Base-by-base conservation (phyloP, 495 filamentous ascomycete genomes). In the Aspergillus asperescens region DNA sequence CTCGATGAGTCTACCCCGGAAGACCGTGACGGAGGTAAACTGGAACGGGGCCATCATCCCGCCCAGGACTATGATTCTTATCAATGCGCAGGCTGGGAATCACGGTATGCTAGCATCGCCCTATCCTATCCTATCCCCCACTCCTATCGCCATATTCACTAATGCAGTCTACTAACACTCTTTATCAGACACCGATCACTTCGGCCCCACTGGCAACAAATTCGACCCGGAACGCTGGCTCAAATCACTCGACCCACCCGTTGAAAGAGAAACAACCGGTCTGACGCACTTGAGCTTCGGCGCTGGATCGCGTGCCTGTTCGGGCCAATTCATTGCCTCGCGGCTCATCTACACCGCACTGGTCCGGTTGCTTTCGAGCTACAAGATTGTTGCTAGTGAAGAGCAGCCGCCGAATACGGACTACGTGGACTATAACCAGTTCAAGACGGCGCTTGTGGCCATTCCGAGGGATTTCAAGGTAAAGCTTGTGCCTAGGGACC, bases 11-110 rank as follows among this genome's bases (percentile, higher is more conserved):
- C 56, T 80, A 15, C 77, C 77, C 3, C 56, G 79, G 24, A 78
- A 78, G 59, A 80, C 75, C 0, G 67, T 72, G 1, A 71, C 66
- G 0, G 78, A 79, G 48, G 67, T 82, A 7, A 67, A 74, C 5
- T 82, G 77, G 77, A 71, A 79, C 42, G 77, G 75, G 7, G 76
- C 75, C 9, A 71, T 69, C n/a, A 81, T 82, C 27, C 79, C 79
- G 0, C 61, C 72, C 0, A 73, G 73, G 50, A 82, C 77, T 0
- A 80, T 80, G 75, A 64, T 82, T 9, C 60, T 81, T 46, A 78
- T 81, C 48, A 82, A 82, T 49, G 75, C 76, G 0, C 79, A 82
- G 46, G 79, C 77, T 10, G 78, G 71, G 0, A 82, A 82, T 50
- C 79, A 80, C 48, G 78, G 78, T 81, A 57, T 12, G 29, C 5